Base-by-base conservation (phyloP, 2,329 filamentous ascomycete genomes). In the Zymoseptoria pseudotritici region DNA sequence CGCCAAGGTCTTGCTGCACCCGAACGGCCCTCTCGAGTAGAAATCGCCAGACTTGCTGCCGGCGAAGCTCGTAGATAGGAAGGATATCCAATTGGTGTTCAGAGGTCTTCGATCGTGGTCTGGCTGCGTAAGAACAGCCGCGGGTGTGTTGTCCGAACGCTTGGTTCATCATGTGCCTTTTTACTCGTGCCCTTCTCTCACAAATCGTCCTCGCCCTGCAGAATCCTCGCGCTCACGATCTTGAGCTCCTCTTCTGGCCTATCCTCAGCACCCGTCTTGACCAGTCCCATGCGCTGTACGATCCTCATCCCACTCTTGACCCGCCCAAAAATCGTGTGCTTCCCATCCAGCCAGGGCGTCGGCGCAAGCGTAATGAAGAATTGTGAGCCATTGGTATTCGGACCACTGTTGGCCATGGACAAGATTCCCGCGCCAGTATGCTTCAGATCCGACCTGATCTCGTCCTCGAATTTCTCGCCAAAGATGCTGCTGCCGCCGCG, bases 331-430 rank as follows among this genome's bases (percentile, higher is more conserved):
- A 99, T 95, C 10, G 92, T 96, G 74, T 99, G 93, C 76, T 96
- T 97, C 21, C 92, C 91, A 76, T 99, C 94, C 61, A 99, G 77
- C 93, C 93, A 97, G 0, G 94, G 94, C 17, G 94, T 93, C 4
- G 93, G 93, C 7, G 91, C 93, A 36, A 97, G 81, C 0, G 94
- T 97, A 66, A 99, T 86, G 73, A 97, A 97, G 77, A 97, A 99
- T 77, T 97, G 94, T 60, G 86, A 90, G 21, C 93, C 93, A 74
- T 97, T 97, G 42, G 93, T 96, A 74, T 97, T 86, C 8, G 90
- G 90, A 0, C 94, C 94, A 17, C 87, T 86, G 76, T 99, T 99
- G 61, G 94, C 94, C 94, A 99, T 99, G 77, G 87, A 91, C 68
- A 99, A 78, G n/a, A 97, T 82, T 1, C 61, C 61, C 3, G 93